Conservation (phyloP, 805 yeast genomes). For the Tetrapisispora fleetii region DNA sequence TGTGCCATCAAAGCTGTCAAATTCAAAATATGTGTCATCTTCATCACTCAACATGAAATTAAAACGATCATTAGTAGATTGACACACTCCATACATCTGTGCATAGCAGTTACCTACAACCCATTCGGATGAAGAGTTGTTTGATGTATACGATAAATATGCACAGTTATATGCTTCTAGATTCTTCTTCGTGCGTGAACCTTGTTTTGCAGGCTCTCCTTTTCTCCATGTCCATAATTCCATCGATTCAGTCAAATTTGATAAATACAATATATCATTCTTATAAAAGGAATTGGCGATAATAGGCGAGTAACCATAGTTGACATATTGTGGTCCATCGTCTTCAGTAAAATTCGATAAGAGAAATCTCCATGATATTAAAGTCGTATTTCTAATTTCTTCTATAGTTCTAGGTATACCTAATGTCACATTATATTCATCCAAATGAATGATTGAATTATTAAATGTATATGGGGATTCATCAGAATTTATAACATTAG, state of each 20-base stretch:
- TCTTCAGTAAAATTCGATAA: conserved; percentile 36
- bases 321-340: conserved; percentile 32
- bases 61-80: conserved; percentile 30
- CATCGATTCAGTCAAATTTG: conserved; percentile 27
- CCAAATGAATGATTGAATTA: conserved; percentile 15
- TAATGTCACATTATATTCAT: conserved; percentile 12
- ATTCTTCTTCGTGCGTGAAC: conserved; percentile 10
- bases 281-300: conserved; percentile 32
- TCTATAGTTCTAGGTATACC: conserved; percentile 13
- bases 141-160: conserved; percentile 16
- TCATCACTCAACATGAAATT: conserved; percentile 36
- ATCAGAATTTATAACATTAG: conserved; percentile 20
- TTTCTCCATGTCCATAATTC: conserved; percentile 69
- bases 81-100: conserved; percentile 47
- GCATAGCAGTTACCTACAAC: conserved; percentile 56
- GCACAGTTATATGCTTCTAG: conserved; percentile 40
- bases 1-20: conserved; percentile 15
- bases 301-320: conserved; percentile 61
- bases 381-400: conserved; percentile 8
- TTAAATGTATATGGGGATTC: conserved; percentile 27
- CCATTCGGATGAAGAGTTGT: conserved; percentile 42
- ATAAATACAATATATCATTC: conserved; percentile 21
- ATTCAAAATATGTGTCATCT: conserved; percentile 36
- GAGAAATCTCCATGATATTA: conserved; percentile 31
- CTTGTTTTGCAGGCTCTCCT: conserved; percentile 37